These are phyloP conservation scores for Mycena capillaripes DNA, from an alignment of 768 basidiomycete species.

Conservation along the genomic window DNA sequence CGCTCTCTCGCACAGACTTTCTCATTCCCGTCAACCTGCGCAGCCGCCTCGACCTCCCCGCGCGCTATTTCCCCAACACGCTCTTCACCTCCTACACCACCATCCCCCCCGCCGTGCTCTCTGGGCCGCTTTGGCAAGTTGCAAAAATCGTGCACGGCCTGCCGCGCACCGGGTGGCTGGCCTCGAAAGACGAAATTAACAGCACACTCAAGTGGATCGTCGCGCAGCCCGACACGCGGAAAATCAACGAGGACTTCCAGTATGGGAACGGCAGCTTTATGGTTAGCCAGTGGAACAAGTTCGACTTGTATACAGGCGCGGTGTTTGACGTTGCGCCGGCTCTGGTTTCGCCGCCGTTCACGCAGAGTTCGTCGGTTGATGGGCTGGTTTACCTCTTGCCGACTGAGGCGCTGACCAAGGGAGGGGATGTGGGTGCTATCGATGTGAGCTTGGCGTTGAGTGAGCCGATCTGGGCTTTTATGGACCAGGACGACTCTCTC, in stretches of 20 bases:
- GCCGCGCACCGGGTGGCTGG: conserved; percentile 6
- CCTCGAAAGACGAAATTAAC: conserved; percentile 12
- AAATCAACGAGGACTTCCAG: conserved; percentile 21
- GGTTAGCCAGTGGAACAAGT: conserved; percentile 40
- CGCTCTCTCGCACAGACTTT: conserved; percentile 34
- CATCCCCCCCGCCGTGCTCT: conserved; percentile 26
- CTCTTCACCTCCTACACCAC: conserved; percentile 18
- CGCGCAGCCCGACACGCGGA: conserved; percentile 30
- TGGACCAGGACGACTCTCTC: neutral
- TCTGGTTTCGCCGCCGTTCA: conserved; percentile 38
- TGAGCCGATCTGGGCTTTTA: conserved; percentile 33
- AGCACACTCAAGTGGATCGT: conserved; percentile 35
- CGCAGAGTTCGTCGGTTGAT: conserved; percentile 32
- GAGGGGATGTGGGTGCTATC: conserved; percentile 32
- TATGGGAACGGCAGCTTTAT: conserved; percentile 37
- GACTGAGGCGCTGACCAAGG: conserved; percentile 19
- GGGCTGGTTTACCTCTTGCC: conserved; percentile 36
- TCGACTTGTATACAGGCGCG: conserved; percentile 34
- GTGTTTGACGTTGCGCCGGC: conserved; percentile 33
- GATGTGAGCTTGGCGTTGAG: conserved; percentile 36
- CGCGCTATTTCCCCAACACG: conserved; percentile 35
- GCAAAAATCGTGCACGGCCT: conserved; percentile 37
- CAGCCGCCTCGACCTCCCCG: conserved; percentile 19
- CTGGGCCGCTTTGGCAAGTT: conserved; percentile 36
- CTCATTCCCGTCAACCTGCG: conserved; percentile 38